A percentile compares a stretch with the other conserved stretches of the same genome.
Conservation (phyloP, 2,329 filamentous ascomycete genomes). For the Xylaria sp. region DNA sequence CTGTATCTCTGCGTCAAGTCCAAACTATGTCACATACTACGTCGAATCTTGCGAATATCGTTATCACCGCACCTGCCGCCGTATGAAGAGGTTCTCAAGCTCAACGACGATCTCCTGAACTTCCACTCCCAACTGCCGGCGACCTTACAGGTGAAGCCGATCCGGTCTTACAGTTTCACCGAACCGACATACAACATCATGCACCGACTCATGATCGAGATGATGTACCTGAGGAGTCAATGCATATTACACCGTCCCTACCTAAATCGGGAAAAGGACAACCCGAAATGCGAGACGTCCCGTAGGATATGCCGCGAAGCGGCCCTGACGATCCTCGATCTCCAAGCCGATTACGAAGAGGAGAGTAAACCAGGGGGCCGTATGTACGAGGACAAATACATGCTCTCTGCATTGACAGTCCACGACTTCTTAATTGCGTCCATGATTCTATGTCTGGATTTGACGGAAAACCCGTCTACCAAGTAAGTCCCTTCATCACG, state of each 20-base stretch:
- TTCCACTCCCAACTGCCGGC: constrained; percentile 37
- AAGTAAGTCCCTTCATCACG: constrained; percentile 29
- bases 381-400: constrained; percentile 48
- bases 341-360: constrained; percentile 44
- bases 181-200: constrained; percentile 43
- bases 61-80: constrained; percentile 34
- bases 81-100: constrained; percentile 37
- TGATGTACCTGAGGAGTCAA: constrained; percentile 44
- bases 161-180: constrained; percentile 39
- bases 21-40: constrained; percentile 39
- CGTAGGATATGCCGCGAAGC: constrained; percentile 39
- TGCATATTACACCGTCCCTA: constrained; percentile 48
- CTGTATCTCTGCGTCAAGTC: constrained; percentile 41
- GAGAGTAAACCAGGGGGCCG: constrained; percentile 45
- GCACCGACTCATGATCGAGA: constrained; percentile 44
- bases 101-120: constrained; percentile 38
- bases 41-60: constrained; percentile 40
- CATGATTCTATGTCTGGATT: constrained; percentile 53
- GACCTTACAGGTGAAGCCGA: constrained; percentile 38
- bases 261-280: constrained; percentile 37
- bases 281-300: constrained; percentile 37
- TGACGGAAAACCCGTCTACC: constrained; percentile 37
- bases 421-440: constrained; percentile 55
- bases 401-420: constrained; percentile 47
- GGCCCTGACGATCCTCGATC: constrained; percentile 40